Percentiles rank a stretch among this genome's conserved stretches.
Conservation (phyloP, 148 eudicot genomes). For the Cornus kousa region DNA sequence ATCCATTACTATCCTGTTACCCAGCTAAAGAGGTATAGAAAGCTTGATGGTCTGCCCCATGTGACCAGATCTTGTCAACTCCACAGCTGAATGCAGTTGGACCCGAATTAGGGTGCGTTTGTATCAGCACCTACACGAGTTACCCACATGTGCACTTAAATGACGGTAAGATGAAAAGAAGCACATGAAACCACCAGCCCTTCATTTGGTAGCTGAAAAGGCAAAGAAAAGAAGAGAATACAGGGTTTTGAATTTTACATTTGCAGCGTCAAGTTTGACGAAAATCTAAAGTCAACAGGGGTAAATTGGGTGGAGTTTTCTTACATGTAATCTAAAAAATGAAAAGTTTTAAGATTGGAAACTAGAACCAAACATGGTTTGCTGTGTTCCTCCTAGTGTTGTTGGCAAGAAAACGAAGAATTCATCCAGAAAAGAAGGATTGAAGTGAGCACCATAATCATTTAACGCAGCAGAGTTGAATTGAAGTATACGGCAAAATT, state of each 20-base stretch:
- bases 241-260: neutral
- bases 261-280: too few relatives aligned
- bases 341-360: too few relatives aligned
- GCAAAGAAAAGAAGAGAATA: neutral
- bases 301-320: neutral
- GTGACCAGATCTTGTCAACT: neutral
- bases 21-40: neutral
- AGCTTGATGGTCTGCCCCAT: neutral
- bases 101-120: neutral
- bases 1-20: constrained; percentile 21
- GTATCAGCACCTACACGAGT: neutral
- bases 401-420: neutral
- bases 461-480: too few relatives aligned
- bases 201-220: too few relatives aligned
- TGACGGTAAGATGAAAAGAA: too few relatives aligned
- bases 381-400: neutral
- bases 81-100: neutral
- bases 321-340: too few relatives aligned
- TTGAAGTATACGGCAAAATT: too few relatives aligned
- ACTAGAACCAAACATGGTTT: too few relatives aligned
- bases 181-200: too few relatives aligned
- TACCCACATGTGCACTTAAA: too few relatives aligned
- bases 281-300: neutral
- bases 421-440: neutral
- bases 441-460: neutral